phyloP scores from a whole-genome alignment of 768 basidiomycete species.

The Sistotremastrum suecicum region DNA sequence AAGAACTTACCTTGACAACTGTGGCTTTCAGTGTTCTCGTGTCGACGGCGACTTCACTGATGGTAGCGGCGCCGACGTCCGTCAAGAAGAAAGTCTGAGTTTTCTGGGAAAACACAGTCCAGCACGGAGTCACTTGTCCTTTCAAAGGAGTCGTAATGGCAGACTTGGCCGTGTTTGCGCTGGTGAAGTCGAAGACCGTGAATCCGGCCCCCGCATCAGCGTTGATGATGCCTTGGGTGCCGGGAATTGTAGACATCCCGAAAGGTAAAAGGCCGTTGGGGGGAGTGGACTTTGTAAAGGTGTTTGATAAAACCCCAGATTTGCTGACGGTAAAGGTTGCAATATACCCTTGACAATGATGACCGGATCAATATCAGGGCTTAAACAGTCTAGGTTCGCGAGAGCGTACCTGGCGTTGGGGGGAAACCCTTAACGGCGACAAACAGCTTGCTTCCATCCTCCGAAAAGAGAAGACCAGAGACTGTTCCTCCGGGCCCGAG shows the following conservation, averaged over 20 bases:
- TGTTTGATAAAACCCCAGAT: conserved; percentile 26
- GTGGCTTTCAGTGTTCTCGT: conserved; percentile 24
- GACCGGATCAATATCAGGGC: too few relatives aligned
- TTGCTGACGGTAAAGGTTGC: too few relatives aligned
- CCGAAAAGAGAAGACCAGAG: conserved; percentile 9
- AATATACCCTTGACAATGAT: too few relatives aligned
- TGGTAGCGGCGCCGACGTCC: conserved; percentile 14
- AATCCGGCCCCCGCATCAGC: conserved; percentile 18
- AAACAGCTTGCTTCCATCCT: conserved; percentile 7
- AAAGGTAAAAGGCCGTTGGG: conserved; percentile 31
- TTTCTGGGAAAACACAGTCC: conserved; percentile 16
- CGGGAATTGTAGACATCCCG: conserved; percentile 24
- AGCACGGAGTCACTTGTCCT: conserved; percentile 18
- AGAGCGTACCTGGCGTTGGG: neutral
- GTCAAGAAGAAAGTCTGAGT: conserved; percentile 19
- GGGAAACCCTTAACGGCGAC: conserved; percentile 11
- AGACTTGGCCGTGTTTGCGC: conserved; percentile 8
- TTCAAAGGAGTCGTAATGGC: conserved; percentile 8
- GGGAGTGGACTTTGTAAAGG: conserved; percentile 24
- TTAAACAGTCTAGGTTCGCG: neutral
- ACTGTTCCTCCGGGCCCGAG: conserved; percentile 8
- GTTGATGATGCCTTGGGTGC: conserved; percentile 15
- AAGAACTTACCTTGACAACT: conserved; percentile 28
- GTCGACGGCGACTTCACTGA: conserved; percentile 34
- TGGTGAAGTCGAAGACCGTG: conserved; percentile 15